These are phyloP conservation scores for Nakazawaea peltata DNA, from an alignment of 805 yeast species.

Conservation along the genomic window DNA sequence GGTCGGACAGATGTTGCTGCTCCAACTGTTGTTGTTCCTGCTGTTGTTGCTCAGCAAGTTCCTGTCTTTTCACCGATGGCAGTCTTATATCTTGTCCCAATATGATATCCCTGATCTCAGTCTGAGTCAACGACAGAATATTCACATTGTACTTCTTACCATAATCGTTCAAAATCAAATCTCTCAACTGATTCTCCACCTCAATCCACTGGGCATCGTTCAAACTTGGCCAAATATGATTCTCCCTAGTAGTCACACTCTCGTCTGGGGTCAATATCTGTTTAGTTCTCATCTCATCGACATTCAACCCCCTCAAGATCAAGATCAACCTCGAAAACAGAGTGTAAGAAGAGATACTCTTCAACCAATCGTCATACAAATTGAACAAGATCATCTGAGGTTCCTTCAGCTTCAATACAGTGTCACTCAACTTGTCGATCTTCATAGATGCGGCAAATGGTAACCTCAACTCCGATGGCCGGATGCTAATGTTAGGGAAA, in stretches of 20 bases:
- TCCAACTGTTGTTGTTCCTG: conserved; percentile 31
- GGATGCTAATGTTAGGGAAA: conserved; percentile 83
- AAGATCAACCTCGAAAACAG: conserved; percentile 87
- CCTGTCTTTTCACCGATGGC: conserved; percentile 82
- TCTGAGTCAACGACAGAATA: conserved; percentile 80
- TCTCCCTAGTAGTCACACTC: conserved; percentile 57
- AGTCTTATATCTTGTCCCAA: conserved; percentile 91
- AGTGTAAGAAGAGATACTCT: conserved; percentile 75
- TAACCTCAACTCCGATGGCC: conserved; percentile 81
- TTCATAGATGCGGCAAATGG: conserved; percentile 87
- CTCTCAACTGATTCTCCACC: conserved; percentile 82
- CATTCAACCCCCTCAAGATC: conserved; percentile 73
- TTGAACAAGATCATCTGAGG: conserved; percentile 90
- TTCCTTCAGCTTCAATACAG: conserved; percentile 80
- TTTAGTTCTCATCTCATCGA: conserved; percentile 71
- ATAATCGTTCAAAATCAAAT: conserved; percentile 77
- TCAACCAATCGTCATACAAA: conserved; percentile 91
- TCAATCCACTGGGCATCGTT: conserved; percentile 86
- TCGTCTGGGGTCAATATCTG: conserved; percentile 70
- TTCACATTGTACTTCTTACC: conserved; percentile 81
- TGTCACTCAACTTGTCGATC: conserved; percentile 69
- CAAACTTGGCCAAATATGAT: conserved; percentile 92
- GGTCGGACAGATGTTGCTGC: conserved; percentile 36
- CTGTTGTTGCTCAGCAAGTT: conserved; percentile 66
- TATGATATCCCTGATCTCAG: conserved; percentile 89